These are phyloP conservation scores for Calophaca sinica DNA, from an alignment of 306 rosid species.

Conservation along the genomic window DNA sequence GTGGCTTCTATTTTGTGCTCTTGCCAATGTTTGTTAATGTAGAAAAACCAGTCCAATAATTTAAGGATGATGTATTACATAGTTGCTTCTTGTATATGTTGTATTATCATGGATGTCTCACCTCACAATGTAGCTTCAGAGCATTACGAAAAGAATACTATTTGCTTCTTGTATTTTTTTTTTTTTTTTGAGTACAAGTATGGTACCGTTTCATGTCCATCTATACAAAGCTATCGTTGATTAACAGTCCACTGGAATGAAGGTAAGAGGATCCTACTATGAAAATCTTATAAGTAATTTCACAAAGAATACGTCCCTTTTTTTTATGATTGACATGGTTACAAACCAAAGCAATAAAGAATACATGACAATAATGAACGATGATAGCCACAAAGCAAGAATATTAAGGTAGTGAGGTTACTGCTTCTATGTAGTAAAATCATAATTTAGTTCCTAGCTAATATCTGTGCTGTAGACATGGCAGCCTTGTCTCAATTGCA, in stretches of 20 bases:
- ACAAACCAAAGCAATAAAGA: neutral
- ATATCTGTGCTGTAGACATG: conserved; percentile 3
- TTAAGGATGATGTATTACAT: no score
- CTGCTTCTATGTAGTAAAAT: conserved; percentile 1
- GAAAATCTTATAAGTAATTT: neutral
- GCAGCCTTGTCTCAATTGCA: conserved; percentile 56
- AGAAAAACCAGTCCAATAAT: no score
- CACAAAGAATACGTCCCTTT: neutral
- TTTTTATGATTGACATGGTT: conserved; percentile 21
- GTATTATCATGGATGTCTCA: no score
- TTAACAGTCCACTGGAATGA: neutral
- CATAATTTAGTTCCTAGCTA: conserved; percentile 29
- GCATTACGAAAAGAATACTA: no score
- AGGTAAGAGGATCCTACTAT: neutral
- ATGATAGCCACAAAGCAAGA: conserved; percentile 35
- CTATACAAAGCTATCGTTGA: neutral
- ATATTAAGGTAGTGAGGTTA: conserved; percentile 13
- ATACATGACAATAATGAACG: conserved; percentile 6
- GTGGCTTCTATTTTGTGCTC: no score
- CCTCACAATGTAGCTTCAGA: no score
- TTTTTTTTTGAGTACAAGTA: neutral
- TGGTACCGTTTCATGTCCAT: neutral
- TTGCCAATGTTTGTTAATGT: no score
- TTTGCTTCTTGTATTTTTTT: no score
- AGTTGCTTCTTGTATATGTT: no score